phyloP scores from a whole-genome alignment of 2,329 filamentous ascomycete genomes.

The Talaromyces atroroseus region DNA sequence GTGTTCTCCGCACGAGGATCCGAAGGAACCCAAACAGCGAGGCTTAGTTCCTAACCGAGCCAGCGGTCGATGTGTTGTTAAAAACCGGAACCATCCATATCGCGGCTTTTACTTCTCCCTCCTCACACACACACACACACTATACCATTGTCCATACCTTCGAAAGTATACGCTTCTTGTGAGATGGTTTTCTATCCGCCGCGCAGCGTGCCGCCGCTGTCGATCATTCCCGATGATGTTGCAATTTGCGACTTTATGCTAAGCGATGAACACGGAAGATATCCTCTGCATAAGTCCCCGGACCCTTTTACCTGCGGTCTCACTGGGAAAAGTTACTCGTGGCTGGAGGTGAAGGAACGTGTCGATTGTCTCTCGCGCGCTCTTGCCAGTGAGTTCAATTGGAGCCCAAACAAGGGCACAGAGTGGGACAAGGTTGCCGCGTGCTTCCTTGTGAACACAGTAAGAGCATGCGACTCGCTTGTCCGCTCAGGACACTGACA shows the following conservation, averaged over 20 bases:
- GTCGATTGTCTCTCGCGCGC: conserved; percentile 63
- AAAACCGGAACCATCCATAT: neutral
- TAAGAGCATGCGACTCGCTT: conserved; percentile 35
- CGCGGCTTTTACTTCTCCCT: neutral
- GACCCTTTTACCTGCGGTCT: conserved; percentile 74
- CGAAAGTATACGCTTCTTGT: neutral
- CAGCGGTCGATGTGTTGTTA: neutral
- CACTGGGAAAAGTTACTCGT: conserved; percentile 61
- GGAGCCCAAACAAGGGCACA: conserved; percentile 62
- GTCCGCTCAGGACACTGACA: neutral
- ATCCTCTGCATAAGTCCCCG: conserved; percentile 56
- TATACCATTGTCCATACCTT: neutral
- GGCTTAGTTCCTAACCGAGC: too few relatives aligned
- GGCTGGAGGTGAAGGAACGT: conserved; percentile 58
- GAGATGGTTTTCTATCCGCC: conserved; percentile 44
- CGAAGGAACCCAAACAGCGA: too few relatives aligned
- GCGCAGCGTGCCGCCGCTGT: conserved; percentile 34
- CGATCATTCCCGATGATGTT: conserved; percentile 65
- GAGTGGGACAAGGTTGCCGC: conserved; percentile 79
- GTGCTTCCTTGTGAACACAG: conserved; percentile 75
- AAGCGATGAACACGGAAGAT: conserved; percentile 64
- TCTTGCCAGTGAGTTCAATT: conserved; percentile 65
- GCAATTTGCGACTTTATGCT: conserved; percentile 72
- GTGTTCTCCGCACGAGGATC: neutral
- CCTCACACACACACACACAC: neutral